phyloP scores from a whole-genome alignment of 2,329 filamentous ascomycete genomes.

The Fusarium pseudonygamai region DNA sequence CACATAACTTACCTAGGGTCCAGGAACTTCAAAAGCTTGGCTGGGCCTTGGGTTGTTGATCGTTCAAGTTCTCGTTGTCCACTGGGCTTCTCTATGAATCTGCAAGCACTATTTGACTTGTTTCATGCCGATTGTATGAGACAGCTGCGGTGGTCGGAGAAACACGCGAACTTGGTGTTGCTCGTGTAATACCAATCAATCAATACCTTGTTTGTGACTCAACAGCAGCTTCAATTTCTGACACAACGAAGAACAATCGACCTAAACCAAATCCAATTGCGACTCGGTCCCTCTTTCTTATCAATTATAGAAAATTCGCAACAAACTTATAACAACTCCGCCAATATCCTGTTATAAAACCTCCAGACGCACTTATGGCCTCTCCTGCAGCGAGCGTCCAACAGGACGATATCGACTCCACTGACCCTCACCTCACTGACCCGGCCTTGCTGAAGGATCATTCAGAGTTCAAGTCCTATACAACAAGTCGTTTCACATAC shows the following conservation, averaged over 20 bases:
- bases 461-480: conserved; percentile 76
- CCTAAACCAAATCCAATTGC: background rate
- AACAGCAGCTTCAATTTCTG: conserved; percentile 30
- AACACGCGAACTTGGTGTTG: conserved; percentile 17
- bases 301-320: background rate
- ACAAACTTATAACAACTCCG: background rate
- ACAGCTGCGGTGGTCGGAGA: conserved; percentile 1
- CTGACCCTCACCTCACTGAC: conserved; percentile 67
- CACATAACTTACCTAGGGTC: conserved; percentile 17
- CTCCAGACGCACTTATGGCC: conserved; percentile 36
- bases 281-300: background rate
- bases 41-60: conserved; percentile 12
- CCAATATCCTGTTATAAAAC: background rate
- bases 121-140: background rate
- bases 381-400: conserved; percentile 32
- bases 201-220: conserved; percentile 27
- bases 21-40: conserved; percentile 22
- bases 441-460: conserved; percentile 83
- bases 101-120: background rate
- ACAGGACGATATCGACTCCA: conserved; percentile 38
- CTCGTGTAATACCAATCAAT: conserved; percentile 13
- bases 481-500: conserved; percentile 77
- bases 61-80: background rate
- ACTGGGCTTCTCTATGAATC: background rate
- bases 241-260: conserved; percentile 8